A percentile compares a stretch with the other conserved stretches of the same genome.
Evolutionary conservation across 2,329 filamentous ascomycete species (phyloP).

Genomic region (Phyllosticta citrichinensis): DNA sequence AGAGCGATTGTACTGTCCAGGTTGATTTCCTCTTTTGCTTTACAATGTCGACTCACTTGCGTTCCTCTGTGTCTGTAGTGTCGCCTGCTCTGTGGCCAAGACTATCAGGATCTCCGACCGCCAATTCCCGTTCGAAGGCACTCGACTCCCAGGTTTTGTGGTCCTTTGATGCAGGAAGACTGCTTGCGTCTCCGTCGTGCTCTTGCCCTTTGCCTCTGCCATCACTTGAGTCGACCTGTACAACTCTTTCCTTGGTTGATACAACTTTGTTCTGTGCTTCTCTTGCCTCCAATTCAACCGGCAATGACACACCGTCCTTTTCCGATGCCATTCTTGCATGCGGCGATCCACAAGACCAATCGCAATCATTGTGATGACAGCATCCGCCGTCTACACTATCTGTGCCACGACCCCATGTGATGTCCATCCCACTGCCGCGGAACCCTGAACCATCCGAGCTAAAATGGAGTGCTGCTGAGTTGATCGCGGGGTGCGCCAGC

Average conservation of each 20-base stretch:
- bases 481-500: not conserved
- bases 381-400: not conserved
- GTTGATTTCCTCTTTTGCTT: not conserved
- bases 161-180: not conserved
- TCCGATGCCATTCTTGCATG: not conserved
- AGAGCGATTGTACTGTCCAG: not conserved
- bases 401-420: not conserved
- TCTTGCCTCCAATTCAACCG: not conserved
- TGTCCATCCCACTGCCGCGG: not conserved
- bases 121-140: not conserved
- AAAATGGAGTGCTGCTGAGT: not conserved
- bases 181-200: not conserved
- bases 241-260: not conserved
- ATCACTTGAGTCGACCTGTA: not conserved
- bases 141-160: not conserved
- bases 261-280: not conserved
- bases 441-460: not conserved
- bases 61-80: not conserved
- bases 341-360: not conserved
- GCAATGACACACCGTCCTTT: not conserved
- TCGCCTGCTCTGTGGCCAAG: not conserved
- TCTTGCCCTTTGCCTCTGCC: not conserved
- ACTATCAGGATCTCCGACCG: not conserved
- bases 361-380: too few relatives aligned
- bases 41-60: not conserved